A percentile compares a stretch with the other conserved stretches of the same genome.
phyloP scores from a whole-genome alignment of 2,329 filamentous ascomycete species.

The Stachybotrys echinatus region DNA sequence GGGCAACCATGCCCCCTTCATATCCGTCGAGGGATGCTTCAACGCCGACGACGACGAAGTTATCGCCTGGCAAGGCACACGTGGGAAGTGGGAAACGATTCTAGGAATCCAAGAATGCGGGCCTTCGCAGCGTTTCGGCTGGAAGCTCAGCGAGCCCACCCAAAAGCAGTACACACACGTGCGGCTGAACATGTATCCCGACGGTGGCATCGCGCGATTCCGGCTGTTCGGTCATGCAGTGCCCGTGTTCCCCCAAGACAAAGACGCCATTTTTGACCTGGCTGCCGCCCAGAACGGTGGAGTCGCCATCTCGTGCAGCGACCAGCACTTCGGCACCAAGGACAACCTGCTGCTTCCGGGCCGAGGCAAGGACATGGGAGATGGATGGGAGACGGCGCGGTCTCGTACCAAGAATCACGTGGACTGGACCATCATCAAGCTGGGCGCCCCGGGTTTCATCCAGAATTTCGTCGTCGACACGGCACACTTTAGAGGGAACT shows the following conservation, averaged over 20 bases:
- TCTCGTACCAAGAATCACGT: constrained; percentile 66
- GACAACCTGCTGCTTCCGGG: constrained; percentile 76
- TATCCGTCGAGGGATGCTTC: constrained; percentile 74
- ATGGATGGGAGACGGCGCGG: constrained; percentile 81
- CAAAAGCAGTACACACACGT: constrained; percentile 73
- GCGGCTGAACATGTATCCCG: constrained; percentile 77
- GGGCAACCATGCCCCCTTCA: constrained; percentile 75
- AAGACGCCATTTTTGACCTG: constrained; percentile 64
- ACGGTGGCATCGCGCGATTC: constrained; percentile 79
- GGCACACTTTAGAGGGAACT: constrained; percentile 79
- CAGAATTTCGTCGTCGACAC: constrained; percentile 71
- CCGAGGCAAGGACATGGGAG: constrained; percentile 78
- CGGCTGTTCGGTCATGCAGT: constrained; percentile 71
- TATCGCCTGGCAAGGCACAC: constrained; percentile 51
- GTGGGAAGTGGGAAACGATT: constrained; percentile 67
- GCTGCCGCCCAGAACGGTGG: constrained; percentile 75
- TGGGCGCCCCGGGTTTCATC: constrained; percentile 61
- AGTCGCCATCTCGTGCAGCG: constrained; percentile 69
- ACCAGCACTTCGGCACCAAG: constrained; percentile 80
- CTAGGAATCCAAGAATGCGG: constrained; percentile 66
- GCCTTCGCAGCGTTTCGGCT: constrained; percentile 67
- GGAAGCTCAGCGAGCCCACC: constrained; percentile 57
- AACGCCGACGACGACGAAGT: constrained; percentile 59
- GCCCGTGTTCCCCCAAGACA: constrained; percentile 67
- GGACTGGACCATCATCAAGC: constrained; percentile 75